phyloP scores from a whole-genome alignment of 805 yeast species.

The Pichia membranifaciens region DNA sequence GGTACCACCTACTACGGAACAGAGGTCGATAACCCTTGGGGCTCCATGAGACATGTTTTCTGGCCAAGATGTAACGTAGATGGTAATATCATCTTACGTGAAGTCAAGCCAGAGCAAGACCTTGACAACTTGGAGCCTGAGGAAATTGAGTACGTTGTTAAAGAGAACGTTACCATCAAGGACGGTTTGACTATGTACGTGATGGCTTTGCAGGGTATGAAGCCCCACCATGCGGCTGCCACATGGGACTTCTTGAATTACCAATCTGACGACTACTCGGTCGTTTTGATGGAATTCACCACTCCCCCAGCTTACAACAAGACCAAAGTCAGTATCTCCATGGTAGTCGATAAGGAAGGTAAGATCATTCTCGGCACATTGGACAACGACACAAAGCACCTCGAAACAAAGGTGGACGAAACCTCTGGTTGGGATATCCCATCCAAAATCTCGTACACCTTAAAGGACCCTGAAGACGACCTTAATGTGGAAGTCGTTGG shows the following conservation, averaged over 20 bases:
- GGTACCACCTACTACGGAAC: constrained; percentile 87
- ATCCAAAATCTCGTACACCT: constrained; percentile 52
- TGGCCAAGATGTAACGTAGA: constrained; percentile 84
- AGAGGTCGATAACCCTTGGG: constrained; percentile 85
- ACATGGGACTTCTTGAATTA: constrained; percentile 91
- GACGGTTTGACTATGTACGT: constrained; percentile 71
- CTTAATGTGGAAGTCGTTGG: constrained; percentile 54
- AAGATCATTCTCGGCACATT: constrained; percentile 56
- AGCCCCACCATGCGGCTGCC: constrained; percentile 98
- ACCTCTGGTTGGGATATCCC: constrained; percentile 94
- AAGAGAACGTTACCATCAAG: constrained; percentile 21
- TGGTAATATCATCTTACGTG: constrained; percentile 56
- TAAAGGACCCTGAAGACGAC: constrained; percentile 31
- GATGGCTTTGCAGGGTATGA: constrained; percentile 98
- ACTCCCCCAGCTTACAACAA: constrained; percentile 88
- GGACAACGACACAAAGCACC: constrained; percentile 59
- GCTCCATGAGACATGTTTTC: constrained; percentile 89
- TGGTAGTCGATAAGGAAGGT: constrained; percentile 58
- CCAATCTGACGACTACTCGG: constrained; percentile 69
- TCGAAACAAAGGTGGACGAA: constrained; percentile 53
- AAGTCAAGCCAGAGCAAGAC: constrained; percentile 21
- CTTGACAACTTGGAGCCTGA: constrained; percentile 13
- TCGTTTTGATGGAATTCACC: constrained; percentile 89
- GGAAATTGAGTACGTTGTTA: constrained; percentile 10
- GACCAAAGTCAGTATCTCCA: constrained; percentile 75